phyloP scores from a whole-genome alignment of 148 eudicot species.

The Vaccinium myrtillus region DNA sequence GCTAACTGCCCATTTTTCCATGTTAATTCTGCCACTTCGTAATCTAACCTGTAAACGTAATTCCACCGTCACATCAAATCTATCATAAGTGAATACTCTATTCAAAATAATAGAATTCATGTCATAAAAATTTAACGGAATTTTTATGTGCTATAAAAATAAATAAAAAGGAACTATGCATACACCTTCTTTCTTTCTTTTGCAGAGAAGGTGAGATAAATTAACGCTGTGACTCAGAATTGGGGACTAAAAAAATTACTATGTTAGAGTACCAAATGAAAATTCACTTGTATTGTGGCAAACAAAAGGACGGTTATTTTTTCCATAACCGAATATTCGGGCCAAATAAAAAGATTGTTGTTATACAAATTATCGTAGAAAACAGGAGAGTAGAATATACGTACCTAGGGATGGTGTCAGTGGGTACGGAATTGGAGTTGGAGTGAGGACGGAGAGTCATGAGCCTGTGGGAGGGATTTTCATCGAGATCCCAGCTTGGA shows the following conservation, averaged over 20 bases:
- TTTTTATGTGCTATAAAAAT: too few relatives aligned
- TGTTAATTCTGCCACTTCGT: slow-evolving; percentile 77
- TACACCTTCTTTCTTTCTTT: too few relatives aligned
- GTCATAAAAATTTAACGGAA: neutral
- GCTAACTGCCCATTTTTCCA: slow-evolving; percentile 88
- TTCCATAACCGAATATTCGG: too few relatives aligned
- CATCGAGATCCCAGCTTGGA: slow-evolving; percentile 56
- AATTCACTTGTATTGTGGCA: too few relatives aligned
- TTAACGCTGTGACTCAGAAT: too few relatives aligned
- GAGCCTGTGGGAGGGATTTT: slow-evolving; percentile 23
- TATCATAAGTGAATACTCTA: too few relatives aligned
- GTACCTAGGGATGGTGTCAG: slow-evolving; percentile 38
- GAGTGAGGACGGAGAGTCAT: slow-evolving; percentile 20
- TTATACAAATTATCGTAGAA: neutral
- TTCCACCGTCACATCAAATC: neutral
- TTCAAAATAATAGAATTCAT: neutral
- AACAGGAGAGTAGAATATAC: neutral
- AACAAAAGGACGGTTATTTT: too few relatives aligned
- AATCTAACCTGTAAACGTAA: slow-evolving; percentile 56
- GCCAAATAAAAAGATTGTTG: neutral
- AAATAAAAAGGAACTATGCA: too few relatives aligned
- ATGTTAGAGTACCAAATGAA: too few relatives aligned
- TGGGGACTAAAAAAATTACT: too few relatives aligned
- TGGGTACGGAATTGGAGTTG: slow-evolving; percentile 31
- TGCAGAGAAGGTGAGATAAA: too few relatives aligned